Evolutionary conservation across 495 filamentous ascomycete genomes (phyloP).

Genomic region (Penicillium chermesinum): DNA sequence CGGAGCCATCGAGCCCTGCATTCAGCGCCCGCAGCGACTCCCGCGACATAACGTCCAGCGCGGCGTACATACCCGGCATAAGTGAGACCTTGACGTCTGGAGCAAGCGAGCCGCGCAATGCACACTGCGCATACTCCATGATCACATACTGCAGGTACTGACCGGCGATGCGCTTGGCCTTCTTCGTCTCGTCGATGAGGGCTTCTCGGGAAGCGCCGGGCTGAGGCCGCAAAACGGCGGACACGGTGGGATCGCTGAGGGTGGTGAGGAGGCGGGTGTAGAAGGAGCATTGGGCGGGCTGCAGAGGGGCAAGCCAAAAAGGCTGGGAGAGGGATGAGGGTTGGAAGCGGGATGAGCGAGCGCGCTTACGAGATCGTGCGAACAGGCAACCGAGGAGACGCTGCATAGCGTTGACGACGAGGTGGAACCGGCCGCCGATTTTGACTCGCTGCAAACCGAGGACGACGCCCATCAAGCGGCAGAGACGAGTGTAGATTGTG

Average conservation of each 20-base stretch:
- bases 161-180: constrained; percentile 68
- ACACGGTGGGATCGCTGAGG: constrained; percentile 73
- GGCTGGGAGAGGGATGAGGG: constrained; percentile 27
- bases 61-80: constrained; percentile 64
- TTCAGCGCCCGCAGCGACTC: constrained; percentile 63
- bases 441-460: constrained; percentile 60
- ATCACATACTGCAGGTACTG: constrained; percentile 70
- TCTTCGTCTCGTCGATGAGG: constrained; percentile 71
- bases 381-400: constrained; percentile 61
- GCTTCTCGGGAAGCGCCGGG: constrained; percentile 31
- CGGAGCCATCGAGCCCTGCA: constrained; percentile 61
- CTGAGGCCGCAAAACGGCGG: constrained; percentile 55
- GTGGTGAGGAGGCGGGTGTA: constrained; percentile 70
- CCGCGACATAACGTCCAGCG: constrained; percentile 62
- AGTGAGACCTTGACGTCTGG: constrained; percentile 63
- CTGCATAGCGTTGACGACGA: constrained; percentile 59
- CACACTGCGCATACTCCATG: constrained; percentile 63
- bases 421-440: constrained; percentile 64
- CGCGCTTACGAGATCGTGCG: constrained; percentile 42
- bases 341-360: constrained; percentile 33
- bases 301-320: constrained; percentile 43
- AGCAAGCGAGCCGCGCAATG: constrained; percentile 51
- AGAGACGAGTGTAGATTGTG: constrained; percentile 57
- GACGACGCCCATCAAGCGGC: constrained; percentile 51
- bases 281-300: constrained; percentile 51